Evolutionary conservation across 2,329 filamentous ascomycete genomes (phyloP).

Genomic region (Diaporthe eres): DNA sequence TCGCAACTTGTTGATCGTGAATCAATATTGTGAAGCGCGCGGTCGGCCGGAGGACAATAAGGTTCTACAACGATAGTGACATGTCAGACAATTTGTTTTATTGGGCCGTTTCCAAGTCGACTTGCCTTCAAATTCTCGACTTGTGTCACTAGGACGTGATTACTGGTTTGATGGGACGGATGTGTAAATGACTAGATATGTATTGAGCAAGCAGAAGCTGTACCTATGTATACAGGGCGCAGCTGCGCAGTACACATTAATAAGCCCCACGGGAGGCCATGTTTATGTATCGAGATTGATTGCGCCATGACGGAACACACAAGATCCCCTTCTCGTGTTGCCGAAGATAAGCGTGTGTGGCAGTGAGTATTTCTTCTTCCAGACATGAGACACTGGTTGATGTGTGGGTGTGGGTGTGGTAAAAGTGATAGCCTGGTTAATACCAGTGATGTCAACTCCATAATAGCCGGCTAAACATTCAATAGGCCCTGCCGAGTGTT

Average conservation of each 20-base stretch:
- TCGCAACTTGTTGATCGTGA: background rate
- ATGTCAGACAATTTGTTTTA: constrained; percentile 14
- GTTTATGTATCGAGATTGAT: constrained; percentile 3
- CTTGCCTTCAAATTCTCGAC: constrained; percentile 9
- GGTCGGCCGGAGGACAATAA: constrained; percentile 12
- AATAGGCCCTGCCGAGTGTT: background rate
- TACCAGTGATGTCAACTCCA: constrained; percentile 8
- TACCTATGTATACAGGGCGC: background rate
- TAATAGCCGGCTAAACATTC: constrained; percentile 31
- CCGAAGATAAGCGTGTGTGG: constrained; percentile 31
- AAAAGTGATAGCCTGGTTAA: background rate
- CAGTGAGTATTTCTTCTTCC: constrained; percentile 19
- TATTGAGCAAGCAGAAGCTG: background rate
- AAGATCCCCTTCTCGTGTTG: background rate
- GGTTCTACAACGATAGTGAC: constrained; percentile 23
- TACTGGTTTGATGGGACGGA: background rate
- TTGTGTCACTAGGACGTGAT: background rate
- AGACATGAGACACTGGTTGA: constrained; percentile 5
- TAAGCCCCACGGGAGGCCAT: constrained; percentile 21
- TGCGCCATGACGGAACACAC: constrained; percentile 23
- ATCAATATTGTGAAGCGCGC: constrained; percentile 19
- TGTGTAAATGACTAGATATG: constrained; percentile 18
- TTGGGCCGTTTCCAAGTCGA: constrained; percentile 2
- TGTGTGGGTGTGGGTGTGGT: background rate
- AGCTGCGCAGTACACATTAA: background rate